Evolutionary conservation across 495 filamentous ascomycete species (phyloP).

Genomic region (Aspergillus hancockii): DNA sequence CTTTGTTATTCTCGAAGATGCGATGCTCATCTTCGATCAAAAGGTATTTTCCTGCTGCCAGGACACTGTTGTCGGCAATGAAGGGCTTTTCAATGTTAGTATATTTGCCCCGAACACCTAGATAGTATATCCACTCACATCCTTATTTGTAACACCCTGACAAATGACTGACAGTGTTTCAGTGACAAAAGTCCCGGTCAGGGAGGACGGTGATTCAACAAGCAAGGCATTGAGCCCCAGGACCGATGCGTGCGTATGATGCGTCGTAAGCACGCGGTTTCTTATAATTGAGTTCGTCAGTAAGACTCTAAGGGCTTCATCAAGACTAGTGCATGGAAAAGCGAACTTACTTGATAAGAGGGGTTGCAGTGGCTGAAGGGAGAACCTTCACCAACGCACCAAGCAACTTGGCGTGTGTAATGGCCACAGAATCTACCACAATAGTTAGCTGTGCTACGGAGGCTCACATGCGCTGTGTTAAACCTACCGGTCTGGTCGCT

Average conservation of each 20-base stretch:
- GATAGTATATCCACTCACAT: conserved; percentile 49
- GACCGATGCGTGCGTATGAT: conserved; percentile 68
- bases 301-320: background rate
- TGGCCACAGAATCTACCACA: conserved; percentile 63
- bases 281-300: conserved; percentile 29
- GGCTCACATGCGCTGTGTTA: background rate
- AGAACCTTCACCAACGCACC: conserved; percentile 86
- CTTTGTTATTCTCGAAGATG: conserved; percentile 66
- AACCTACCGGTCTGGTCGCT: conserved; percentile 67
- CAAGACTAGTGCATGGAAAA: background rate
- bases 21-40: conserved; percentile 57
- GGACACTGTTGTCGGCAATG: conserved; percentile 83
- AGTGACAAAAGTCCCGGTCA: conserved; percentile 66
- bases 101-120: background rate
- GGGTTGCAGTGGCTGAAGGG: conserved; percentile 60
- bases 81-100: conserved; percentile 57
- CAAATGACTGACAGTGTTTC: conserved; percentile 75
- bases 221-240: conserved; percentile 87
- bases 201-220: conserved; percentile 67
- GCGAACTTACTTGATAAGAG: conserved; percentile 66
- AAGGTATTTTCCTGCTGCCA: conserved; percentile 95
- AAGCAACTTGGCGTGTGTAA: conserved; percentile 85
- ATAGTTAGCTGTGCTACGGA: conserved; percentile 5
- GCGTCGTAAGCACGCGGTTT: conserved; percentile 70
- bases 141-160: conserved; percentile 75